Base-by-base conservation (phyloP, 1,284 basidiomycete species). In the Ganoderma resinaceum region DNA sequence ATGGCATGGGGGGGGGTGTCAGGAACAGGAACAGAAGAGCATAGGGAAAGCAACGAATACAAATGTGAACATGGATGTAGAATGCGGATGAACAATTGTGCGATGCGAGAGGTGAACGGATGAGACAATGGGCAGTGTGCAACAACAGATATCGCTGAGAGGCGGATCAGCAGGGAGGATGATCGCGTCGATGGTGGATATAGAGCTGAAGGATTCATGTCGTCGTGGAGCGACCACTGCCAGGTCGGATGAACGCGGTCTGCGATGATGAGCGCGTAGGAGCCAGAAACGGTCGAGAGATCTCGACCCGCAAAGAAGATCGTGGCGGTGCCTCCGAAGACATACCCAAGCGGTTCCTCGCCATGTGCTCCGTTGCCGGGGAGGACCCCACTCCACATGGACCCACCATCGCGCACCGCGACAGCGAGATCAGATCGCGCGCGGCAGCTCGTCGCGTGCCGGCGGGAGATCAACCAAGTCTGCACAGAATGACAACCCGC, bases 401-500 rank as follows among this genome's bases (percentile, higher is more conserved):
- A 2, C 29, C 37, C 42, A 29, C 60, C 14, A 38, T 31, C n/a
- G 38, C 7, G 4, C 20, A 20, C 14, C 62, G n/a, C 9, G 6
- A 2, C n/a, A 23, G 29, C 33, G 46, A 16, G 62, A 33, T 70
- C 68, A 72, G 23, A 70, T 40, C 64, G 69, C 59, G 20, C 66
- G 69, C 58, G 72, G 72, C n/a, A 73, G 66, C 33, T 69, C 70
- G 38, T 69, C 66, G 61, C 61, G 59, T 26, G 37, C 37, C 23
- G 69, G 70, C 18, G 69, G 66, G 53, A 73, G 52, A 57, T 73
- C 72, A 40, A 73, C 68, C 26, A 73, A 49, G 43, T 73, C 72
- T 73, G 37, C 20, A 29, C 37, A 63, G 29, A 43, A 63, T 53
- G 14, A 60, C 37, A 60, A 60, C 23, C 33, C 20, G 59, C 60